Evolutionary conservation across 768 basidiomycete genomes (phyloP), one percentile per base, ranked within the genome.

Genomic region (Thelephora ganbajun): DNA sequence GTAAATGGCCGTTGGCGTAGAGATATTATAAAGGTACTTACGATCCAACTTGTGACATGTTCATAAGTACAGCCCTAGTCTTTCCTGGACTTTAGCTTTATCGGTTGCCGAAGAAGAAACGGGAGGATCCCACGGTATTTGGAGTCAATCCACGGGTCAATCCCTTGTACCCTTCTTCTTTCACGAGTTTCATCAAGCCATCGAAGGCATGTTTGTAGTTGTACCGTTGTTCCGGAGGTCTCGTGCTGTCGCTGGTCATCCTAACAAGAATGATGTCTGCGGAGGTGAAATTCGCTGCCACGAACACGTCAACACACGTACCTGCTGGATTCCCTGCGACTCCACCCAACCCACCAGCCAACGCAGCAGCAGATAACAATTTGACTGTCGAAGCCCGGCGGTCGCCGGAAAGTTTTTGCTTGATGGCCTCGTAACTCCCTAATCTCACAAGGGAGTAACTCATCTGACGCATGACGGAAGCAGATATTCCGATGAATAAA

Each of bases 381-480:
- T 70, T 65, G n/a, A 65, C 55, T 0, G 75, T 63, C 6, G 76
- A 76, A n/a, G 78, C 69, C 11, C 66, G 69, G 2, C 76, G 71
- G 30, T 70, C 61, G 51, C 61, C 59, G 11, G 76, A 71, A 43
- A 87, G 58, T 12, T 65, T 65, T 16, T 66, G 63, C 57, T 89
- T 89, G 59, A 85, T 70, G 45, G 78, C 76, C 57, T 93, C 90
- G 57, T 92, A 91, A 18, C 70, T 75, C 19, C 89, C 89, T 26
- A 92, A 66, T 30, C 90, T 79, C 46, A 89, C 85, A 42, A 92
- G 76, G 0, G 87, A 87, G 57, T 93, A 93, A 9, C 87, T 80
- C 88, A 92, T 90, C 65, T 93, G 90, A 45, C 90, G 75, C 61
- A 91, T 69, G 19, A 90, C 62, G 2, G 89, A 87, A 4, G 89